These are phyloP conservation scores for Globisporangium solare DNA, from an alignment of 352 stramenopile genomes.

Conservation along the genomic window DNA sequence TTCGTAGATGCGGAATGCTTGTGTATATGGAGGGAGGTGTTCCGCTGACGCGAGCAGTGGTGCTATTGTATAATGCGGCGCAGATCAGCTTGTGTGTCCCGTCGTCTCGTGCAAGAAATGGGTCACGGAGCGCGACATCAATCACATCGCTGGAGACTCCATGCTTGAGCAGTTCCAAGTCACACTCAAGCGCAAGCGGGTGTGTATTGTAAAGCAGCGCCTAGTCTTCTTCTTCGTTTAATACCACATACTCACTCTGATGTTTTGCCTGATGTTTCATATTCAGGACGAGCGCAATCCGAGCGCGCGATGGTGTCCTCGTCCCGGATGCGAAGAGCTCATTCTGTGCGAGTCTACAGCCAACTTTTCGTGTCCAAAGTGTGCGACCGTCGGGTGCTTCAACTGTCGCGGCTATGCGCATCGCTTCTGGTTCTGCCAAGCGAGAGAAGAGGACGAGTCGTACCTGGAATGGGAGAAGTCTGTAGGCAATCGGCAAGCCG, in stretches of 20 bases:
- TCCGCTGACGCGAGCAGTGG: background rate
- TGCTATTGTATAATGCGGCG: background rate
- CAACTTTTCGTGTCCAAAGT: conserved; percentile 64
- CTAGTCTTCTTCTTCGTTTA: background rate
- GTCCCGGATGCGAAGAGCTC: conserved; percentile 50
- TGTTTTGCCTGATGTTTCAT: background rate
- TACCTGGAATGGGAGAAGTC: conserved; percentile 58
- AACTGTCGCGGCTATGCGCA: conserved; percentile 48
- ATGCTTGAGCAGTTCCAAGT: conserved; percentile 22
- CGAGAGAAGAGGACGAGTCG: conserved; percentile 37
- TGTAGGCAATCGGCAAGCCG: conserved; percentile 40
- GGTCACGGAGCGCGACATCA: conserved; percentile 35
- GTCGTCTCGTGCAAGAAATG: conserved; percentile 41
- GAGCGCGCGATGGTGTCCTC: conserved; percentile 64
- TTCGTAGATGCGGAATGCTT: background rate
- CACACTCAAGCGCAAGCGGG: conserved; percentile 47
- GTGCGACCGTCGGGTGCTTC: conserved; percentile 51
- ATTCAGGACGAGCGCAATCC: conserved; percentile 66
- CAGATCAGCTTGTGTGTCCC: conserved; percentile 67
- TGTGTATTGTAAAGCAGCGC: conserved; percentile 29
- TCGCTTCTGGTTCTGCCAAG: conserved; percentile 52
- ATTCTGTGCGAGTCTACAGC: conserved; percentile 46
- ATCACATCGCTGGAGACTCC: conserved; percentile 22
- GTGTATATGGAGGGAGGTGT: background rate
- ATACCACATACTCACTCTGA: background rate